Conservation (phyloP, 2,329 filamentous ascomycete species). For the Colletotrichum trifolii region DNA sequence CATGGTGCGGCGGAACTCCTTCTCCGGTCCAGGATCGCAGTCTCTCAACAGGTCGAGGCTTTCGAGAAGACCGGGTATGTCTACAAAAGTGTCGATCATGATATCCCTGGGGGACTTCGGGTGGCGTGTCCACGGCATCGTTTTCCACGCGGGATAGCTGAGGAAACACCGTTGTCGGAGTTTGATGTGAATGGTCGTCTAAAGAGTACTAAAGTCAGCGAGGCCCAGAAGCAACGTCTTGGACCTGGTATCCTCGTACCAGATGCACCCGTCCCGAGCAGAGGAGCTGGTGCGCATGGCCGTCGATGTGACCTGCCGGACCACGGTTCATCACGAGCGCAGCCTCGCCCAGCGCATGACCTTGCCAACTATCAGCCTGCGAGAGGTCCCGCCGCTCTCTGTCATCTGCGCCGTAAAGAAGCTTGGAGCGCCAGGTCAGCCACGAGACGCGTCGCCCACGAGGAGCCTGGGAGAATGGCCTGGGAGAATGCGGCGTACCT, state of each 20-base stretch:
- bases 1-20: not conserved
- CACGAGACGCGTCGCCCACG: too few species aligned
- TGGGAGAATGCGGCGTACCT: conserved; percentile 25
- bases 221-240: not conserved
- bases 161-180: conserved; percentile 41
- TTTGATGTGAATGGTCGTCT: conserved; percentile 35
- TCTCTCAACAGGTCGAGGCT: conserved; percentile 41
- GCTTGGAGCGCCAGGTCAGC: conserved; percentile 7
- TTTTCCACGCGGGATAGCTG: conserved; percentile 46
- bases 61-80: conserved; percentile 43
- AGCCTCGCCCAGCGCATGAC: conserved; percentile 35
- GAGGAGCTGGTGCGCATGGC: conserved; percentile 39
- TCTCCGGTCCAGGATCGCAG: conserved; percentile 19
- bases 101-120: conserved; percentile 46
- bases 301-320: conserved; percentile 21
- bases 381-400: conserved; percentile 24
- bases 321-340: conserved; percentile 29
- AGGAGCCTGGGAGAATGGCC: not conserved
- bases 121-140: conserved; percentile 44
- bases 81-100: conserved; percentile 45
- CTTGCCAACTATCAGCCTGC: conserved; percentile 38
- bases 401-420: conserved; percentile 37
- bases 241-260: conserved; percentile 19
- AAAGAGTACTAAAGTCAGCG: not conserved
- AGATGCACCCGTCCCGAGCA: conserved; percentile 39